Evolutionary conservation across 2,329 filamentous ascomycete genomes (phyloP), one percentile per base, ranked within the genome.

Genomic region (Lasiodiplodia sp.): DNA sequence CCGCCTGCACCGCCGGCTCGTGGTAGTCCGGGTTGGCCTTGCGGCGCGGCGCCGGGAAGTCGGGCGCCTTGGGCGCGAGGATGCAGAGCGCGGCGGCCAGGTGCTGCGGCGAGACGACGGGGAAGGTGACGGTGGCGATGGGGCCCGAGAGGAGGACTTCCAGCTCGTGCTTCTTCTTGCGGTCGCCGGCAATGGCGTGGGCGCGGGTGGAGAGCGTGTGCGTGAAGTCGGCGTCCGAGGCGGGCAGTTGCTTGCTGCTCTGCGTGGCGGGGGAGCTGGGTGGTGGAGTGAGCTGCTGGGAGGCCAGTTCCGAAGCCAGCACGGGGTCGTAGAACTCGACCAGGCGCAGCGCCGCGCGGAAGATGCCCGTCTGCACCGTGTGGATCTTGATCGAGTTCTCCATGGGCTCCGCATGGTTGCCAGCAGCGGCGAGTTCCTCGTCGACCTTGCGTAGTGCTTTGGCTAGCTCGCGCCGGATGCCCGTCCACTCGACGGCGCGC

Each of bases 281-380:
- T 18, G 76, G 72, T 12, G 55, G 57, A 23, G 69, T 68, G 7
- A n/a, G 69, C 55, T 65, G 16, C 21, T 71, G 71, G 11, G 37
- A 21, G 4, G 38, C 44, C 71, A 72, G 47, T 71, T 72, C n/a
- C 72, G 71, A 47, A 73, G 73, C 69, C 25, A 71, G 67, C 40
- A 73, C 72, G 1, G 83, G 82, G 40, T 82, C 74, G 78, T 86
- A 96, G 81, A 94, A 96, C 77, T 98, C 95, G 70, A 94, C 90
- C 64, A 98, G 88, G 72, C 91, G 91, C 70, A 98, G 83, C 1
- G 95, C 94, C 21, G 92, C 89, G 72, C 91, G 90, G 78, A 99
- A 93, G 76, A 99, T 96, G 76, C 92, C 92, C 16, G 93, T 96
- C 77, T 96, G 91, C 68, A 99, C 84, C 31, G 97, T 92, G 78